Evolutionary conservation across 1,284 basidiomycete genomes (phyloP).

Genomic region (Boletus semigastroideus): DNA sequence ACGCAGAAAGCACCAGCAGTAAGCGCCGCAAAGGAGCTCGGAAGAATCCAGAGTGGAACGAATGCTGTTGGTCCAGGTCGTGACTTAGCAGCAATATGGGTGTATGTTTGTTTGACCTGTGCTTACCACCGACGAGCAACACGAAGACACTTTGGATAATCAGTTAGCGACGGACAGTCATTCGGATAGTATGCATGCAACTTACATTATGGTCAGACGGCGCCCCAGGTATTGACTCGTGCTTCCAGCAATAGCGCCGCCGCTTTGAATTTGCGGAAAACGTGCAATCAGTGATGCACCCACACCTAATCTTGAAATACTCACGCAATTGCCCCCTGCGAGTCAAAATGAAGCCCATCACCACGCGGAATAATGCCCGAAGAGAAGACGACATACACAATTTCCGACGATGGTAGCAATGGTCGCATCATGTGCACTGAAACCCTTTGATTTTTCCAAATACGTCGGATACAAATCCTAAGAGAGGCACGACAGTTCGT

Average conservation of each 20-base stretch:
- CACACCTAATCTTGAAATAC: conserved; percentile 2
- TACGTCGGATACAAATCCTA: conserved; percentile 83
- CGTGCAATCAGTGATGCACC: background rate
- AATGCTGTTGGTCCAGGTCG: conserved; percentile 41
- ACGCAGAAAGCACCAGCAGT: conserved; percentile 83
- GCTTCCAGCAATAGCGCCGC: conserved; percentile 79
- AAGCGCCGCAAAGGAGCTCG: conserved; percentile 60
- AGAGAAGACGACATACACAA: conserved; percentile 58
- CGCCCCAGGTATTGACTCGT: conserved; percentile 86
- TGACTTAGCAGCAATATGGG: conserved; percentile 53
- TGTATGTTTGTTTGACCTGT: conserved; percentile 38
- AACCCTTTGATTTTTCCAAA: conserved; percentile 61
- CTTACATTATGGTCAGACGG: conserved; percentile 80
- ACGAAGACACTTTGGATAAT: conserved; percentile 32
- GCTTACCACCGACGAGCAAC: conserved; percentile 46
- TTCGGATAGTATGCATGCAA: background rate
- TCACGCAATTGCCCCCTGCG: conserved; percentile 72
- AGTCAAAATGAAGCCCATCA: conserved; percentile 51
- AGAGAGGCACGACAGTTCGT: conserved; percentile 16
- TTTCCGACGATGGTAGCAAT: conserved; percentile 91
- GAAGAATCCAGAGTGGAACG: conserved; percentile 87
- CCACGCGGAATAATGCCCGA: conserved; percentile 61
- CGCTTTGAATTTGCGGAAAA: conserved; percentile 42
- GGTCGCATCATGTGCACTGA: conserved; percentile 62
- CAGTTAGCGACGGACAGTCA: background rate